These are phyloP conservation scores for Trypanosoma boissoni DNA, from an alignment of 208 protist genomes.

Conservation along the genomic window DNA sequence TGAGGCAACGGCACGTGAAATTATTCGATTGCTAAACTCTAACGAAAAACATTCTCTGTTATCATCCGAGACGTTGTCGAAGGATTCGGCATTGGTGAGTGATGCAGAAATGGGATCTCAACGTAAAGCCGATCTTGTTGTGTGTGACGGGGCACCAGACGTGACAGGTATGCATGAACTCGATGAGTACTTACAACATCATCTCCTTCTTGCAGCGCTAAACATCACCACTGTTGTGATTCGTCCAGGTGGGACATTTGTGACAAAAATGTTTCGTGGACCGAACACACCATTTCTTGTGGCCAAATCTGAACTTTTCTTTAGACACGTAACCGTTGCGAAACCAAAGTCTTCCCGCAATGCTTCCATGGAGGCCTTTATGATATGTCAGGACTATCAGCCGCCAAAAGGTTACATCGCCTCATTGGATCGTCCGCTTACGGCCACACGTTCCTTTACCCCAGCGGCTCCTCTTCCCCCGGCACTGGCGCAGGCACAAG, in stretches of 20 bases:
- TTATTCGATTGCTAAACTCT: slow-evolving; percentile 92
- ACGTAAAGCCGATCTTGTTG: slow-evolving; percentile 94
- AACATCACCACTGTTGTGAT: slow-evolving; percentile 98
- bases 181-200: slow-evolving; percentile 98
- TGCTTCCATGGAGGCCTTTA: slow-evolving; percentile 95
- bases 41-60: slow-evolving; percentile 5
- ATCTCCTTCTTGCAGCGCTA: slow-evolving; percentile 97
- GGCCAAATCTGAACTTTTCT: slow-evolving; percentile 96
- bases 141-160: slow-evolving; percentile 99
- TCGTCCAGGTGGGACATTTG: slow-evolving; percentile 89
- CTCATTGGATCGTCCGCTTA: slow-evolving; percentile 39
- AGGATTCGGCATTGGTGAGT: background rate
- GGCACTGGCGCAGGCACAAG: background rate
- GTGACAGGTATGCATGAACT: slow-evolving; percentile 99
- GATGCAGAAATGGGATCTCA: slow-evolving; percentile 5
- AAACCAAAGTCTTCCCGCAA: slow-evolving; percentile 97
- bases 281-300: slow-evolving; percentile 92
- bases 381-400: slow-evolving; percentile 93
- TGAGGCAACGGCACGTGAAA: slow-evolving; percentile 74
- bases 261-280: slow-evolving; percentile 99
- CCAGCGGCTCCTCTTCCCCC: slow-evolving; percentile 16
- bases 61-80: slow-evolving; percentile 6
- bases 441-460: slow-evolving; percentile 25
- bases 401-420: slow-evolving; percentile 83
- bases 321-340: slow-evolving; percentile 91